phyloP scores from a whole-genome alignment of 73 alveolate genomes.

The Tetrahymena elliotti region DNA sequence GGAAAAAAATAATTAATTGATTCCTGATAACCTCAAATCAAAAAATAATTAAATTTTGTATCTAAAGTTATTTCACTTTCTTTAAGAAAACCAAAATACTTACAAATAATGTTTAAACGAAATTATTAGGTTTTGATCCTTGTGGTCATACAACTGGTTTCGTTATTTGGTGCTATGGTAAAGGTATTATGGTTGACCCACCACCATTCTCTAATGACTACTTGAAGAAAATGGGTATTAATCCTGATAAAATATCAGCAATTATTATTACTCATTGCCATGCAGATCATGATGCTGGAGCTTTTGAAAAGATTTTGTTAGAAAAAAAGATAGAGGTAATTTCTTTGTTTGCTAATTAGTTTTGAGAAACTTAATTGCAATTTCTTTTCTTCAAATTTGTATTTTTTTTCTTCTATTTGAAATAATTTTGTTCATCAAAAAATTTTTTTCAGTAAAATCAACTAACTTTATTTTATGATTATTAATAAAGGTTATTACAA shows the following conservation, averaged over 20 bases:
- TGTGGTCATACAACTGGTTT: constrained; percentile 30
- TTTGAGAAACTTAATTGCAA: neutral
- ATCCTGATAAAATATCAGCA: constrained; percentile 26
- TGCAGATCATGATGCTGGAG: constrained; percentile 50
- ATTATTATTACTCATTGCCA: constrained; percentile 38
- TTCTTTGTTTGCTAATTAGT: neutral
- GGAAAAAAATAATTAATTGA: neutral
- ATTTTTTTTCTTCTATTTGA: too few relatives aligned
- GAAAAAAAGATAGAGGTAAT: constrained; percentile 24
- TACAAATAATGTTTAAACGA: too few relatives aligned
- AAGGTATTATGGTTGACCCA: constrained; percentile 46
- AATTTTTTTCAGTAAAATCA: neutral
- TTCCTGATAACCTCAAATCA: neutral
- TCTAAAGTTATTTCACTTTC: too few relatives aligned
- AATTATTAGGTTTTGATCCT: constrained; percentile 25
- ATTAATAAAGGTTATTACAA: neutral
- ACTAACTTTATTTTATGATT: neutral
- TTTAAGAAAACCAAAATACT: too few relatives aligned
- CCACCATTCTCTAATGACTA: constrained; percentile 40
- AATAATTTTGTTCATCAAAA: neutral
- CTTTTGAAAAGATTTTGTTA: constrained; percentile 27
- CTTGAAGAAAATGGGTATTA: constrained; percentile 40
- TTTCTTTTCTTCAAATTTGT: too few relatives aligned
- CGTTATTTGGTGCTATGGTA: constrained; percentile 32
- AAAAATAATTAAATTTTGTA: too few relatives aligned